Evolutionary conservation across 805 yeast species (phyloP), one percentile per base, ranked within the genome.

Genomic region (Schwanniomyces occidentalis): DNA sequence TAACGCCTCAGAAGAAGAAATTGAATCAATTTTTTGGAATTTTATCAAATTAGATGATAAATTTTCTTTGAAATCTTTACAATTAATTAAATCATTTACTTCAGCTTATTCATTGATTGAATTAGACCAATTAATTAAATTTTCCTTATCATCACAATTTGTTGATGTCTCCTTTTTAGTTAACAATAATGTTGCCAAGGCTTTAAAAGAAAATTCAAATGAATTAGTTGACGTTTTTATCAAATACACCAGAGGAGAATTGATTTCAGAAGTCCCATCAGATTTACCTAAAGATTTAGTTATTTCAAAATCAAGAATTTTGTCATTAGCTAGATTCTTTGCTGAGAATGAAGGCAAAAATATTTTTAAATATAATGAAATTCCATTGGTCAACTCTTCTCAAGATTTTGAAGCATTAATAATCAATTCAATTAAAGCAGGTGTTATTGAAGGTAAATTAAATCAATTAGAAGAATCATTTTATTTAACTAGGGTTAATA

Each of bases 381-480:
- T 69, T 26, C 68, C 72, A 19, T 52, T 58, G 38, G 53, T 54
- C 9, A 41, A 56, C 3, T 48, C 61, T 7, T 36, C 60, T 10
- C 40, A 49, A 23, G 69, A 64, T 32, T 59, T 68, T 30, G 74
- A 69, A 48, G 49, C 56, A 28, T 55, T 68, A 38, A 51, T 69
- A 42, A 60, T 69, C 25, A 64, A 63, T 44, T 57, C 71, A 24
- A 67, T 69, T 42, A 66, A 65, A 47, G 55, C 65, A n/a, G 69
- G 67, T 27, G 65, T 69, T 32, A 49, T 69, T 33, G 72, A 68
- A 51, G 74, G 73, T 34, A 68, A 66, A 46, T 59, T 69, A 45
- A 65, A 68, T 50, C 74, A 69, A 51, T 56, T 67, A 27, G 64
- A 62, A 23, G 60, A 63, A 40, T 52, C 61, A 6, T 68, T 69